phyloP scores from a whole-genome alignment of 2,329 filamentous ascomycete genomes.

The Botryotinia convoluta region DNA sequence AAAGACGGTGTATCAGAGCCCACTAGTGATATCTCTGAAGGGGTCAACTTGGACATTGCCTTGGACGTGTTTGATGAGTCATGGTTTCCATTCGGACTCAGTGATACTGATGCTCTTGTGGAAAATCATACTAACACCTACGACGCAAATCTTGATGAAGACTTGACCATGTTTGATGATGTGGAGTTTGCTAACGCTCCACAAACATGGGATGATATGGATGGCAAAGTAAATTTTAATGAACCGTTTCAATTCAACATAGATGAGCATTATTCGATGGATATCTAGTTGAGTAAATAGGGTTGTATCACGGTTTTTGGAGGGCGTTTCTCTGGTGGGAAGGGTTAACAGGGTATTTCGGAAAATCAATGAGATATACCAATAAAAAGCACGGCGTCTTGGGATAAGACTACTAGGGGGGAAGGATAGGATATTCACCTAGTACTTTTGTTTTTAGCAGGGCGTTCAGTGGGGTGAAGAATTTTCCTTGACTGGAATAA shows the following conservation, averaged over 20 bases:
- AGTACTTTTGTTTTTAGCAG: slow-evolving; percentile 17
- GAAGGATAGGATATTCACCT: slow-evolving; percentile 11
- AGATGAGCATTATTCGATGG: slow-evolving; percentile 43
- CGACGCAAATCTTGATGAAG: slow-evolving; percentile 35
- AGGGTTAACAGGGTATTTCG: slow-evolving; percentile 19
- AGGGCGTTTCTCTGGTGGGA: slow-evolving; percentile 22
- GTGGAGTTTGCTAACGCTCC: slow-evolving; percentile 31
- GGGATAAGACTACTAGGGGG: slow-evolving; percentile 9
- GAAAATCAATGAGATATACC: slow-evolving; percentile 22
- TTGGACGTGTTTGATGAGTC: slow-evolving; percentile 40
- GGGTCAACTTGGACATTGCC: slow-evolving; percentile 52
- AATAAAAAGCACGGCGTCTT: slow-evolving; percentile 29
- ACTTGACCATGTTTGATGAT: slow-evolving; percentile 35
- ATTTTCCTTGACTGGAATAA: background rate
- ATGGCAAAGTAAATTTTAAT: slow-evolving; percentile 45
- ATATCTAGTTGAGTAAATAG: slow-evolving; percentile 34
- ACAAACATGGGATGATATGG: slow-evolving; percentile 50
- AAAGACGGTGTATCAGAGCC: slow-evolving; percentile 60
- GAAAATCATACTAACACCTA: slow-evolving; percentile 39
- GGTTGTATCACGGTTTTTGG: slow-evolving; percentile 21
- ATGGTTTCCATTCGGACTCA: slow-evolving; percentile 46
- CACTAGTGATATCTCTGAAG: slow-evolving; percentile 60
- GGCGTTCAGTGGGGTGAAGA: slow-evolving; percentile 5
- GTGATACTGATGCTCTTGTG: slow-evolving; percentile 41
- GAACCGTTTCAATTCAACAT: slow-evolving; percentile 55